phyloP scores from a whole-genome alignment of 116 monocot species.

The Posidonia oceanica region DNA sequence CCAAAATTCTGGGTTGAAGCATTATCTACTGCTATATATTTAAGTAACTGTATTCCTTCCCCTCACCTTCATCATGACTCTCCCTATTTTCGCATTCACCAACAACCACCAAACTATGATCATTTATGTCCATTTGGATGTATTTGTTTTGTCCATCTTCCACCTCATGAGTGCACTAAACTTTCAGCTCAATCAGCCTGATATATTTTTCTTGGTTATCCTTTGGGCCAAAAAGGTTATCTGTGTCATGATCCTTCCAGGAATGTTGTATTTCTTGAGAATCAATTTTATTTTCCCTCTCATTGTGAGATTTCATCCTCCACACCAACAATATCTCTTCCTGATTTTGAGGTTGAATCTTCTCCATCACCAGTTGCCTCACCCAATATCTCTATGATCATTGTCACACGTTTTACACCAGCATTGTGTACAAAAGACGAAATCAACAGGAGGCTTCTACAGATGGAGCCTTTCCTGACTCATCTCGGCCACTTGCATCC shows the following conservation, averaged over 20 bases:
- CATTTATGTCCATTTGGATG: background rate
- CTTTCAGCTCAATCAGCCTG: background rate
- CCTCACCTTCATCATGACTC: background rate
- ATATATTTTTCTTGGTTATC: background rate
- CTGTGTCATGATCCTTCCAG: background rate
- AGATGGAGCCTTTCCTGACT: background rate
- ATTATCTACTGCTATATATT: background rate
- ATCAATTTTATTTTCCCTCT: background rate
- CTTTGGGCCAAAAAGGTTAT: background rate
- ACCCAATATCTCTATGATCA: too few species aligned
- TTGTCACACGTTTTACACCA: too few species aligned
- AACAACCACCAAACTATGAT: background rate
- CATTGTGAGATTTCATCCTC: too few species aligned
- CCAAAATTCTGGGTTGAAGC: background rate
- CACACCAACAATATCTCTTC: too few species aligned
- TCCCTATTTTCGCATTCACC: background rate
- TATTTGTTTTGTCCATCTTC: conserved; percentile 1
- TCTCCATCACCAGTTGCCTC: too few species aligned
- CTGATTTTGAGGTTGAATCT: too few species aligned
- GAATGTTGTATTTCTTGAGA: background rate
- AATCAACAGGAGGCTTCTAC: background rate
- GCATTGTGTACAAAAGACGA: background rate
- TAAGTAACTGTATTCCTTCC: background rate
- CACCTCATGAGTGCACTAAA: background rate
- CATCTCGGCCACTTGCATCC: background rate